These are phyloP conservation scores for Tricholoma furcatifolium DNA, from an alignment of 768 basidiomycete species.

Conservation along the genomic window DNA sequence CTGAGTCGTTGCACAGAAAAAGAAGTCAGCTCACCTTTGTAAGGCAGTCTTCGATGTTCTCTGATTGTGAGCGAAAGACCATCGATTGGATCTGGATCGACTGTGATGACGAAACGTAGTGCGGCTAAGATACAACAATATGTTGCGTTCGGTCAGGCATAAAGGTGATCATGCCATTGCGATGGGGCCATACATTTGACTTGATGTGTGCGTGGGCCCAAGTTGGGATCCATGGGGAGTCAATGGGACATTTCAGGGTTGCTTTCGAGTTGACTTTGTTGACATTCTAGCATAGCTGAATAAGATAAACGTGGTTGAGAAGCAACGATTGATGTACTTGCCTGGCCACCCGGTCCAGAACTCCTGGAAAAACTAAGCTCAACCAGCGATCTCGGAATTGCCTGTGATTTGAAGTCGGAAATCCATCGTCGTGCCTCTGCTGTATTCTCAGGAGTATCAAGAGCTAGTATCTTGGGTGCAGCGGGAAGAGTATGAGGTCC, in stretches of 20 bases:
- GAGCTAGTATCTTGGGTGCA: constrained; percentile 39
- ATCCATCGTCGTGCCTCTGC: constrained; percentile 57
- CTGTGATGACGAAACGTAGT: constrained; percentile 66
- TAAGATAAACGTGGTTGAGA: background rate
- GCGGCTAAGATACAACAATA: constrained; percentile 40
- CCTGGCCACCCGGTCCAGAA: constrained; percentile 86
- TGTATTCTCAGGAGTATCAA: constrained; percentile 40
- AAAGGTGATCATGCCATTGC: background rate
- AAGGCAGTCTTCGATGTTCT: constrained; percentile 73
- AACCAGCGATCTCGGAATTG: constrained; percentile 52
- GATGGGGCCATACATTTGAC: constrained; percentile 40
- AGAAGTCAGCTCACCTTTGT: constrained; percentile 44
- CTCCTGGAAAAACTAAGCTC: constrained; percentile 73
- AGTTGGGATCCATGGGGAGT: constrained; percentile 63
- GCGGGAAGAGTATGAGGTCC: constrained; percentile 27
- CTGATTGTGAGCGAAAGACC: constrained; percentile 70
- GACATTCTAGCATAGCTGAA: constrained; percentile 55
- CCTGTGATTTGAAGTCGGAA: constrained; percentile 38
- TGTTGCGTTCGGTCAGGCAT: background rate
- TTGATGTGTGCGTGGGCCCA: constrained; percentile 58
- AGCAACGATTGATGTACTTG: constrained; percentile 20
- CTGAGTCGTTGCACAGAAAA: background rate
- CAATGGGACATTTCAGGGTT: constrained; percentile 56
- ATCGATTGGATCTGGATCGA: constrained; percentile 71
- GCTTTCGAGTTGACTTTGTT: constrained; percentile 90